phyloP scores from a whole-genome alignment of 345 rosid species.

The Populus tremula region DNA sequence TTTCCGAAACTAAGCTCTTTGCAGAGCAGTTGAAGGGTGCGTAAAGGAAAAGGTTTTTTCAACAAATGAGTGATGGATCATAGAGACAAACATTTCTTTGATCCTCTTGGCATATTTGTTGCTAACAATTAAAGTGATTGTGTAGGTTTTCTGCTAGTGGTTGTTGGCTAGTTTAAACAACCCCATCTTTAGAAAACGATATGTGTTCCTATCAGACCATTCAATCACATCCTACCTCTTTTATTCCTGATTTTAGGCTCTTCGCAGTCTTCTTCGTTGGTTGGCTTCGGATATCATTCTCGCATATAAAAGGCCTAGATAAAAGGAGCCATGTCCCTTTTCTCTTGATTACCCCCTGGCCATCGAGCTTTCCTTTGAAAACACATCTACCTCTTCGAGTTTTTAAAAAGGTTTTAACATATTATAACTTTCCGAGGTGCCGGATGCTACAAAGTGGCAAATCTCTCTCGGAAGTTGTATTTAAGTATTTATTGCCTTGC shows the following conservation, averaged over 20 bases:
- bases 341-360: background rate
- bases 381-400: background rate
- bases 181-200: background rate
- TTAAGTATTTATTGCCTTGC: background rate
- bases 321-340: slow-evolving; percentile 1
- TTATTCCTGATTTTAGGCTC: background rate
- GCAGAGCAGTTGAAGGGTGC: background rate
- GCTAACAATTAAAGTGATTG: background rate
- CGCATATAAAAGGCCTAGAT: background rate
- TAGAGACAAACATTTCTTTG: background rate
- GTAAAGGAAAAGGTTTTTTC: background rate
- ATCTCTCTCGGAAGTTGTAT: background rate
- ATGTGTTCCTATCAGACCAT: background rate
- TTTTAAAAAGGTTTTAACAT: too few species aligned
- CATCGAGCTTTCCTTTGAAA: background rate
- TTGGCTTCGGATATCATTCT: background rate
- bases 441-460: background rate
- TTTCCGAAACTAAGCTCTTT: background rate
- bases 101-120: background rate
- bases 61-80: background rate
- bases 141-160: background rate
- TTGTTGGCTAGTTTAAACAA: background rate
- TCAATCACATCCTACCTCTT: slow-evolving; percentile 8
- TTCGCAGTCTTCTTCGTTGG: background rate
- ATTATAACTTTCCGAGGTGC: background rate